Evolutionary conservation across 2,329 filamentous ascomycete species (phyloP), one percentile per base, ranked within the genome.

Genomic region (Botrytis tulipae): DNA sequence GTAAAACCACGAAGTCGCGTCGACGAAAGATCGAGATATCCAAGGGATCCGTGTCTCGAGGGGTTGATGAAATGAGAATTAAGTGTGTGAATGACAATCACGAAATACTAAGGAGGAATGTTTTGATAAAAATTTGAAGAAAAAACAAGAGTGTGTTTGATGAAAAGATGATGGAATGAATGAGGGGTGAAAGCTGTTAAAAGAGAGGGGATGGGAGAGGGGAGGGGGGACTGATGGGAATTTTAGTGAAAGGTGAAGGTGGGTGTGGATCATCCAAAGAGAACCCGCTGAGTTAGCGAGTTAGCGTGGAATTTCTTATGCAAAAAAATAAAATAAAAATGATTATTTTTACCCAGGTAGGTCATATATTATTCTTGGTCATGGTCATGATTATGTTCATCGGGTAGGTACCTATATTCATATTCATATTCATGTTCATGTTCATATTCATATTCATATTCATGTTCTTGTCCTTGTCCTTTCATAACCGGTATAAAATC

Each of bases 141-240:
- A 51, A 48, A 67, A 76, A 76, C 73, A 76, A 74, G 75, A 73
- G 76, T 75, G 75, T 74, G 75, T 57, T 57, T 73, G 76, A 77
- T 74, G 75, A 76, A 79, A 57, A 75, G 78, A 67, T 48, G 32
- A 67, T 67, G 76, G 77, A 76, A 77, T 78, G 76, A 79, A 75
- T 74, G 73, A 74, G 74, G 70, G 73, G 75, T 69, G 71, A 73
- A 74, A 70, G 74, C n/a, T 73, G 42, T 61, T 54, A 32, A 74
- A 72, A 75, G 74, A 77, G 74, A 75, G 75, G 76, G 76, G 74
- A 77, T 78, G 77, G 74, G 71, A 60, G 75, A 74, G 76, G 73
- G 75, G 71, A 65, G 73, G 74, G 74, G 75, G 76, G 73, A 75
- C 71, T 74, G 73, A 70, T 68, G 42, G 62, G 62, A 61, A 71